Percentiles rank a stretch among this genome's conserved stretches.
Evolutionary conservation across 768 basidiomycete species (phyloP).

Genomic region (Suillus occidentalis): DNA sequence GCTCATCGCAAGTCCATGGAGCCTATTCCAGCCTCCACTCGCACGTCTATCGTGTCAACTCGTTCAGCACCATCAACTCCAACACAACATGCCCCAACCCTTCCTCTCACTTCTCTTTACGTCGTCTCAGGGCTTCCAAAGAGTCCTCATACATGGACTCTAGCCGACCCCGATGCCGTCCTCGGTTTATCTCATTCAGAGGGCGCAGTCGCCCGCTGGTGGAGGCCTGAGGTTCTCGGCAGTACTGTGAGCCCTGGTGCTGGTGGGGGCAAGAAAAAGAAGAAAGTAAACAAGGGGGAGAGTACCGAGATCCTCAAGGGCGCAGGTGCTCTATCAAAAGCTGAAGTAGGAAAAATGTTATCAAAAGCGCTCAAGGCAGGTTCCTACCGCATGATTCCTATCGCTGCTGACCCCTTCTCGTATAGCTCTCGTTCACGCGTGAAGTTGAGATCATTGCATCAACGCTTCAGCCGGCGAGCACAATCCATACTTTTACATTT

Average conservation of each 20-base stretch:
- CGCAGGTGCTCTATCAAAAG: constrained; percentile 78
- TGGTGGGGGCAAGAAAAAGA: constrained; percentile 75
- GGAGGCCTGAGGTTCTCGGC: constrained; percentile 89
- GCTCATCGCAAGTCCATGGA: constrained; percentile 78
- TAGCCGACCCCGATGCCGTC: constrained; percentile 82
- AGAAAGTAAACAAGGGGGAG: constrained; percentile 60
- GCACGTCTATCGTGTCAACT: constrained; percentile 77
- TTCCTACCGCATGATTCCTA: neutral
- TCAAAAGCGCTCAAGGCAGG: constrained; percentile 86
- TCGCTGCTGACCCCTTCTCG: constrained; percentile 1
- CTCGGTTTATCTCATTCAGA: constrained; percentile 80
- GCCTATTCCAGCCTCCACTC: constrained; percentile 75
- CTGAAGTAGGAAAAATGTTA: constrained; percentile 87
- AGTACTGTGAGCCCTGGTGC: constrained; percentile 85
- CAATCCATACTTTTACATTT: constrained; percentile 91
- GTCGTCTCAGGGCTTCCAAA: constrained; percentile 89
- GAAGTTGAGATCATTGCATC: constrained; percentile 95
- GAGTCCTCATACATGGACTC: constrained; percentile 86
- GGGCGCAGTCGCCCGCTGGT: constrained; percentile 85
- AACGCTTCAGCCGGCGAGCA: constrained; percentile 91
- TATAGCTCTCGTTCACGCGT: constrained; percentile 83
- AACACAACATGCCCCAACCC: constrained; percentile 64
- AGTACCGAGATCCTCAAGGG: constrained; percentile 61
- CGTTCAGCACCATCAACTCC: constrained; percentile 44
- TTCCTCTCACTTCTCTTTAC: constrained; percentile 81